Conservation (phyloP, 2,329 filamentous ascomycete species). For the Colletotrichum sp. region DNA sequence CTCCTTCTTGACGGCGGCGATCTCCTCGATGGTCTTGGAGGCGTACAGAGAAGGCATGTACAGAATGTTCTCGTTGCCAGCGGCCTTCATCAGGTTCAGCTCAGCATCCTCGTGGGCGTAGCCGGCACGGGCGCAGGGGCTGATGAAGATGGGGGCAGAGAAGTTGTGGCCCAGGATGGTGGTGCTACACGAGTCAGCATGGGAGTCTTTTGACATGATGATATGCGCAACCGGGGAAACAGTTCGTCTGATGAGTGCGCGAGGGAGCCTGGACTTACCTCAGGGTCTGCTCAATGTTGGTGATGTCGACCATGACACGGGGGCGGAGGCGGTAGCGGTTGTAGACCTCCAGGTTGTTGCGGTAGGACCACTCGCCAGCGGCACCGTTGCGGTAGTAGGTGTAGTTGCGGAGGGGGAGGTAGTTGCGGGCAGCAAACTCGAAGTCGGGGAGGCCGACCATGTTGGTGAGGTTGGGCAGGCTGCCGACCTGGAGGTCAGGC, state of each 20-base stretch:
- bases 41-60: slow-evolving; percentile 51
- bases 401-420: slow-evolving; percentile 51
- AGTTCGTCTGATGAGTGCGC: background rate
- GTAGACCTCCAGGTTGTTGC: slow-evolving; percentile 62
- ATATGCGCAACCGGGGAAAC: background rate
- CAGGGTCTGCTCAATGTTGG: slow-evolving; percentile 43
- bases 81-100: slow-evolving; percentile 53
- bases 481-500: slow-evolving; percentile 34
- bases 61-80: slow-evolving; percentile 51
- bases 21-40: slow-evolving; percentile 38
- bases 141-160: slow-evolving; percentile 60
- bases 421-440: slow-evolving; percentile 55
- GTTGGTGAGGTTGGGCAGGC: slow-evolving; percentile 46
- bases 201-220: background rate
- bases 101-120: slow-evolving; percentile 53
- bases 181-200: slow-evolving; percentile 35
- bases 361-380: slow-evolving; percentile 60
- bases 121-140: slow-evolving; percentile 50
- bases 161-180: slow-evolving; percentile 59
- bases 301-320: slow-evolving; percentile 55
- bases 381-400: slow-evolving; percentile 64
- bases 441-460: slow-evolving; percentile 60
- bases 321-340: slow-evolving; percentile 53
- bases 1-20: slow-evolving; percentile 38
- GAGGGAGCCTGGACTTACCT: slow-evolving; percentile 26